Conservation (phyloP, 208 protist genomes). For the Acanthamoeba sp. region DNA sequence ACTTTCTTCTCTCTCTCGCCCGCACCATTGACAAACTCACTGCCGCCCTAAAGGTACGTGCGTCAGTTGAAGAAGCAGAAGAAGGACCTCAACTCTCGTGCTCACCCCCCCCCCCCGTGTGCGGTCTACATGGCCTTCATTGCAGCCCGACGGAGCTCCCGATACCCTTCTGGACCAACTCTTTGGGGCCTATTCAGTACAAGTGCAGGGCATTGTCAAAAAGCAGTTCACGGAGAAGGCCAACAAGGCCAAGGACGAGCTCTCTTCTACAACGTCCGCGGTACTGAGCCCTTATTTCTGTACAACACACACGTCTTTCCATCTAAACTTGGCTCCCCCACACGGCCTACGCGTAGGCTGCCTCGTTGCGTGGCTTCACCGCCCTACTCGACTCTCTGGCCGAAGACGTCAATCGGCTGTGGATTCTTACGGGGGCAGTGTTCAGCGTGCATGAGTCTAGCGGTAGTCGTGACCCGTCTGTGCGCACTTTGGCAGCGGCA, state of each 20-base stretch:
- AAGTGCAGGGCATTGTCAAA: background rate
- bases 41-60: background rate
- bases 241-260: constrained; percentile 14
- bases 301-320: background rate
- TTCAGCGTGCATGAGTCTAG: background rate
- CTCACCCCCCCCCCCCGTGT: background rate
- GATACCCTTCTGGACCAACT: background rate
- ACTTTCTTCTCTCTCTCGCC: background rate
- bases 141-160: background rate
- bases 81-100: too few species aligned
- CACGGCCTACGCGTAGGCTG: background rate
- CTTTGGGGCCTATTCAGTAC: background rate
- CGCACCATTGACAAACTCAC: background rate
- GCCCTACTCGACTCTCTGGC: background rate
- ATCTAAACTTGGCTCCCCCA: background rate
- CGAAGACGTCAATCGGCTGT: background rate
- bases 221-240: background rate
- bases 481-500: too few species aligned
- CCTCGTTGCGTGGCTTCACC: background rate
- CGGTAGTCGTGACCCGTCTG: background rate
- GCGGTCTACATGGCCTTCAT: background rate
- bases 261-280: background rate
- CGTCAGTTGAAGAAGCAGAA: too few species aligned
- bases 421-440: background rate
- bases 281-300: background rate